Conservation (phyloP, 306 rosid genomes). For the Nissolia schottii region DNA sequence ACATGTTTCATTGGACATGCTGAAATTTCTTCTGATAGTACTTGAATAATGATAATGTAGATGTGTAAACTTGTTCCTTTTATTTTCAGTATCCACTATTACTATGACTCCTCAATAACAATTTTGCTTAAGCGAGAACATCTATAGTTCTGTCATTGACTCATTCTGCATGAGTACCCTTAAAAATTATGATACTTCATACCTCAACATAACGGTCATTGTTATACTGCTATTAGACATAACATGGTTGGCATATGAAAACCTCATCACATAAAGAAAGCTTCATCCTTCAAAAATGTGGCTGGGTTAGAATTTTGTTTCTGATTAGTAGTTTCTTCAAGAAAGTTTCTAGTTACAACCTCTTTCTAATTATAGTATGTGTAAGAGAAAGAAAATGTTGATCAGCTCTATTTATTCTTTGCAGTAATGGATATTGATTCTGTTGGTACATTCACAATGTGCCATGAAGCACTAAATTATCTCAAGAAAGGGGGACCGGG, state of each 20-base stretch:
- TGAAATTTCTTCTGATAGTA: background rate
- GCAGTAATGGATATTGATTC: slow-evolving; percentile 94
- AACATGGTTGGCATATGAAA: background rate
- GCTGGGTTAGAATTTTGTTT: slow-evolving; percentile 1
- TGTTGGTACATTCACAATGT: slow-evolving; percentile 97
- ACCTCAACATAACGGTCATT: background rate
- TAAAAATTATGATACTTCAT: background rate
- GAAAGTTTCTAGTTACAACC: background rate
- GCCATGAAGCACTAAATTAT: slow-evolving; percentile 80
- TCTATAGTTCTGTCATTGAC: background rate
- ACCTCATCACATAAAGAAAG: background rate
- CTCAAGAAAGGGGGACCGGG: slow-evolving; percentile 90
- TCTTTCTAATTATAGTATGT: background rate
- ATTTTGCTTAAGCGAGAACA: background rate
- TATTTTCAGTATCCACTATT: background rate
- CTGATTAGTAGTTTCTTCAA: background rate
- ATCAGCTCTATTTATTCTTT: slow-evolving; percentile 23
- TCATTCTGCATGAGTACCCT: background rate
- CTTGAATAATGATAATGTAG: background rate
- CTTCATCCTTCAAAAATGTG: background rate
- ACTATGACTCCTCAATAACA: background rate
- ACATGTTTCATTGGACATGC: background rate
- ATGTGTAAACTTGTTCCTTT: background rate
- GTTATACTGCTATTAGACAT: background rate
- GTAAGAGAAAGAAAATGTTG: background rate